Evolutionary conservation across 2,329 filamentous ascomycete species (phyloP).

Genomic region (Parastagonospora nodorum): DNA sequence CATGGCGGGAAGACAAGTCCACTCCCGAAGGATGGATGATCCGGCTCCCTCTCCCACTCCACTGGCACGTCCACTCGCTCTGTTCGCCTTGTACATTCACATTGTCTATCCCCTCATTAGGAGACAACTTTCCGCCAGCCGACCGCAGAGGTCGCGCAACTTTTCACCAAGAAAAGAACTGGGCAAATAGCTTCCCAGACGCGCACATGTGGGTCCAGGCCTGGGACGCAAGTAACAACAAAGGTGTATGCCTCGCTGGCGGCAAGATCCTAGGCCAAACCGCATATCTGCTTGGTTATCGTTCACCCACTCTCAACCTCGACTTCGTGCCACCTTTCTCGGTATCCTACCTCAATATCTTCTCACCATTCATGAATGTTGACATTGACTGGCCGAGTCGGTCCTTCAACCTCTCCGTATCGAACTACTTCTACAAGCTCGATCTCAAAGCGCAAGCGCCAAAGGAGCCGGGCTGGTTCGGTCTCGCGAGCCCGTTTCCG

Average conservation of each 20-base stretch:
- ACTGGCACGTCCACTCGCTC: conserved; percentile 58
- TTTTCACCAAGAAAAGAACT: conserved; percentile 59
- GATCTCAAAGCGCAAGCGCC: conserved; percentile 49
- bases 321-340: conserved; percentile 55
- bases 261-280: conserved; percentile 43
- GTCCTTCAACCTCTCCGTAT: conserved; percentile 46
- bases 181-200: conserved; percentile 53
- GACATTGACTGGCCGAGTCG: conserved; percentile 48
- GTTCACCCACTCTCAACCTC: conserved; percentile 41
- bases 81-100: conserved; percentile 48
- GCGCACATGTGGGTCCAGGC: conserved; percentile 48
- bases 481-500: conserved; percentile 52
- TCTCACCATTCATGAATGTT: conserved; percentile 52
- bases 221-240: conserved; percentile 20
- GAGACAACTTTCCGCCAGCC: conserved; percentile 19
- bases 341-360: conserved; percentile 29
- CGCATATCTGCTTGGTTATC: conserved; percentile 55
- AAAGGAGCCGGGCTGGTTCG: conserved; percentile 51
- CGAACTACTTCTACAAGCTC: conserved; percentile 48
- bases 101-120: conserved; percentile 44
- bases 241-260: conserved; percentile 38
- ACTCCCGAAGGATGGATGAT: conserved; percentile 56
- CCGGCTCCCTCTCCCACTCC: conserved; percentile 53
- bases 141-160: conserved; percentile 42
- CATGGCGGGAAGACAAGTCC: conserved; percentile 43